These are phyloP conservation scores for Collybiopsis luxurians DNA, from an alignment of 768 basidiomycete genomes.

Conservation along the genomic window DNA sequence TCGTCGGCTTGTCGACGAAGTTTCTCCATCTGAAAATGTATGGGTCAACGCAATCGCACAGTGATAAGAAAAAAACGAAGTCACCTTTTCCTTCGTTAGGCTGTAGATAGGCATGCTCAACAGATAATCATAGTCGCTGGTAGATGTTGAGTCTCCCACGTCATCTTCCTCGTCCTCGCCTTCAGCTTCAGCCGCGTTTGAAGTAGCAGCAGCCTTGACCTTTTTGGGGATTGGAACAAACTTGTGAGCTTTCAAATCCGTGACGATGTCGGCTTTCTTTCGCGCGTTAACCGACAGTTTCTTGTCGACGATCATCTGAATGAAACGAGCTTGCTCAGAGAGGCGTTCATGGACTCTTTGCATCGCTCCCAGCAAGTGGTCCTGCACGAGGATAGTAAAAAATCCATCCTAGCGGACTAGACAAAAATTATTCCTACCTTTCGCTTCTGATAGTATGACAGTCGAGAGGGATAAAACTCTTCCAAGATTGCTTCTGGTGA, in stretches of 20 bases:
- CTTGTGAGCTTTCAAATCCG: constrained; percentile 75
- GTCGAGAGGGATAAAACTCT: constrained; percentile 86
- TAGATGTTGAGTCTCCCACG: constrained; percentile 40
- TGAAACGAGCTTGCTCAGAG: constrained; percentile 94
- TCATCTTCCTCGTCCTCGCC: constrained; percentile 54
- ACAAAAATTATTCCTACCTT: constrained; percentile 54
- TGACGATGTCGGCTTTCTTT: constrained; percentile 83
- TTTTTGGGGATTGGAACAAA: constrained; percentile 94
- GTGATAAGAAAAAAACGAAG: constrained; percentile 5
- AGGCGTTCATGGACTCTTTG: constrained; percentile 79
- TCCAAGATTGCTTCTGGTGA: constrained; percentile 89
- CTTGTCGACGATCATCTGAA: constrained; percentile 92
- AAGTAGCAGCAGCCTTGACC: constrained; percentile 60
- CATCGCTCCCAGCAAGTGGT: constrained; percentile 79
- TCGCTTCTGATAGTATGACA: constrained; percentile 93
- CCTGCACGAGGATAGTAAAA: constrained; percentile 42
- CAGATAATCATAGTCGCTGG: constrained; percentile 87
- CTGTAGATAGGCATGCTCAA: constrained; percentile 95
- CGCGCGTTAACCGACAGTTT: constrained; percentile 81
- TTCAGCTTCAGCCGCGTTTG: constrained; percentile 59
- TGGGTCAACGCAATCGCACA: neutral
- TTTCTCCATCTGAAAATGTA: constrained; percentile 77
- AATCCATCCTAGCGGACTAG: neutral
- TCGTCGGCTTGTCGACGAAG: constrained; percentile 74
- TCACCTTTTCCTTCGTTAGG: constrained; percentile 89